Percentiles rank a stretch among this genome's conserved stretches.
Evolutionary conservation across 768 basidiomycete species (phyloP).

Genomic region (Pisolithus tinctorius): DNA sequence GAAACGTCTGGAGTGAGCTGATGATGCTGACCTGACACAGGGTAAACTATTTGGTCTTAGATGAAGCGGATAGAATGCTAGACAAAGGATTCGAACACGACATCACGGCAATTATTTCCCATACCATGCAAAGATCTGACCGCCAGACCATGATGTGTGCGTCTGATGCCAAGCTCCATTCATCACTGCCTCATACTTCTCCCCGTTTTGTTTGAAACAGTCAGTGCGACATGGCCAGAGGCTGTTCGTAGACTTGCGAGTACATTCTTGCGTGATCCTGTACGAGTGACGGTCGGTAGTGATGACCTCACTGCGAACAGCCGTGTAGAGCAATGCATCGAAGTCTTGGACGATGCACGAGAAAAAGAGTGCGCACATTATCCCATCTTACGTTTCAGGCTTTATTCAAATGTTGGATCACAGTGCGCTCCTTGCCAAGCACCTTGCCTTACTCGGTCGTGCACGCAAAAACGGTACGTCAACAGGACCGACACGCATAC

Average conservation of each 20-base stretch:
- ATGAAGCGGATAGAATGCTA: conserved; percentile 97
- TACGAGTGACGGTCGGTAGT: conserved; percentile 90
- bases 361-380: conserved; percentile 71
- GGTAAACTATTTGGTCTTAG: conserved; percentile 87
- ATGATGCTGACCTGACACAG: conserved; percentile 29
- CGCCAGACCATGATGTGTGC: conserved; percentile 93
- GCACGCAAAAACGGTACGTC: conserved; percentile 47
- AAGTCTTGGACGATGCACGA: conserved; percentile 80
- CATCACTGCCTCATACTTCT: not conserved
- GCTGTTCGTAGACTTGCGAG: conserved; percentile 83
- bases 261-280: conserved; percentile 79
- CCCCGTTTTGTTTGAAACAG: conserved; percentile 29
- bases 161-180: conserved; percentile 23
- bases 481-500: conserved; percentile 53
- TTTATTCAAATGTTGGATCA: not conserved
- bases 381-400: not conserved
- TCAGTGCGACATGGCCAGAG: conserved; percentile 99
- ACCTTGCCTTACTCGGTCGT: not conserved
- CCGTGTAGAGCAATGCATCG: conserved; percentile 86
- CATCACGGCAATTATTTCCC: conserved; percentile 82
- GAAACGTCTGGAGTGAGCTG: not conserved
- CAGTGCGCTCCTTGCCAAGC: not conserved
- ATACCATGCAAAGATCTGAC: conserved; percentile 56
- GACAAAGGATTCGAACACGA: conserved; percentile 99
- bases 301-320: conserved; percentile 94